Conservation (phyloP, 2,329 filamentous ascomycete species). For the Nemania diffusa region DNA sequence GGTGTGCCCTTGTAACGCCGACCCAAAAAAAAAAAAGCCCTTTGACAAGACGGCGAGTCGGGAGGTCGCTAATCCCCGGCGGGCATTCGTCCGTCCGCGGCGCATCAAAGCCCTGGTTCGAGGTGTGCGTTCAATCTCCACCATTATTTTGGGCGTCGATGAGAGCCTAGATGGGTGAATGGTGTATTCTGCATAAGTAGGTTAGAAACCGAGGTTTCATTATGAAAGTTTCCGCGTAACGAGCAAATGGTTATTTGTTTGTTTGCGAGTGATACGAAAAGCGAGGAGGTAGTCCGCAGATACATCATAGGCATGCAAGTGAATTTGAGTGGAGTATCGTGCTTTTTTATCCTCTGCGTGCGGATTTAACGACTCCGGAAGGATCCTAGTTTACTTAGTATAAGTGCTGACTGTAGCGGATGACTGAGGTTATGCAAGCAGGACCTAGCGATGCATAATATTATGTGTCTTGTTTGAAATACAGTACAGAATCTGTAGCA, state of each 20-base stretch:
- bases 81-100: conserved; percentile 17
- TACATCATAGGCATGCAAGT: not conserved
- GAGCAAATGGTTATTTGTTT: not conserved
- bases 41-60: conserved; percentile 26
- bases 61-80: conserved; percentile 30
- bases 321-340: not conserved
- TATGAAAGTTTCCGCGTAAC: not conserved
- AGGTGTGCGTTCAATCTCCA: not conserved
- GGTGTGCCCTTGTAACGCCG: conserved; percentile 5
- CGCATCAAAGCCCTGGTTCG: not conserved
- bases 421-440: conserved; percentile 23
- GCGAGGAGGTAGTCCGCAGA: not conserved
- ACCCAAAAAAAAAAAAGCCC: not conserved
- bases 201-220: not conserved
- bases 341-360: not conserved
- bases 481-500: not conserved
- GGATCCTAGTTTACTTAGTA: not conserved
- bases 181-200: too few relatives aligned
- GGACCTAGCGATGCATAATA: conserved; percentile 5
- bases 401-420: not conserved
- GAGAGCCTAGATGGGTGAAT: not conserved
- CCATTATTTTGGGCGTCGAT: not conserved
- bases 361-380: not conserved
- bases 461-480: not conserved
- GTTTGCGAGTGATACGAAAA: not conserved